Evolutionary conservation across 768 basidiomycete genomes (phyloP), one percentile per base, ranked within the genome.

Genomic region (Tulasnella sp.): DNA sequence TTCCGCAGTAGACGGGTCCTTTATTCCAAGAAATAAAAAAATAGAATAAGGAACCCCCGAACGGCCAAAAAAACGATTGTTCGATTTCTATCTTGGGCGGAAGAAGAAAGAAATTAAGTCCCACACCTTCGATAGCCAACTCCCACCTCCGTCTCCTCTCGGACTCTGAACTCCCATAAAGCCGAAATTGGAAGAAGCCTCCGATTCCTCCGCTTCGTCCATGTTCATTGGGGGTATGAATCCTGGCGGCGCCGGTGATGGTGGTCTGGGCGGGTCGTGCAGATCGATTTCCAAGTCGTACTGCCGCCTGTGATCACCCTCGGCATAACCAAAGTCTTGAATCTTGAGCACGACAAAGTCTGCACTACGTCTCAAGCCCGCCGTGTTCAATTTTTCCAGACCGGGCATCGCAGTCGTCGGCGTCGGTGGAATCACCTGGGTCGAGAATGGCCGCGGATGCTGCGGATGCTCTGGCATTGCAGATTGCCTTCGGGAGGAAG

Each of bases 321-420:
- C 77, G 31, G 86, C 80, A 81, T 86, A 90, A 16, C 86, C 89
- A 81, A 86, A 90, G 82, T 90, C 89, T n/a, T 89, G 87, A 38
- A 90, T 88, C 77, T 86, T 86, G 82, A 89, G 68, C 34, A 80
- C 7, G 38, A 68, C 40, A 40, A 44, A 34, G 39, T 46, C 36
- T 56, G 76, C 52, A 52, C 68, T 24, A 34, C 44, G 38, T n/a
- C 46, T 40, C 62, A 48, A 38, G 27, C 81, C 7, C 42, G 68
- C 1, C 46, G 80, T n/a, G 73, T 58, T 7, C 40, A 80, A 31
- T 16, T 36, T 27, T 31, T 31, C 73, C 24, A 21, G 34, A 27
- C n/a, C 48, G 42, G 62, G 78, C 71, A 21, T 38, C 31, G 68
- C 36, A 39, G 71, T 46, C 27, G n/a, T 36, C 44, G 72, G 76